Percentiles rank a stretch among this genome's conserved stretches.
phyloP scores from a whole-genome alignment of 1,284 basidiomycete species.

The Apiotrichum gracile region DNA sequence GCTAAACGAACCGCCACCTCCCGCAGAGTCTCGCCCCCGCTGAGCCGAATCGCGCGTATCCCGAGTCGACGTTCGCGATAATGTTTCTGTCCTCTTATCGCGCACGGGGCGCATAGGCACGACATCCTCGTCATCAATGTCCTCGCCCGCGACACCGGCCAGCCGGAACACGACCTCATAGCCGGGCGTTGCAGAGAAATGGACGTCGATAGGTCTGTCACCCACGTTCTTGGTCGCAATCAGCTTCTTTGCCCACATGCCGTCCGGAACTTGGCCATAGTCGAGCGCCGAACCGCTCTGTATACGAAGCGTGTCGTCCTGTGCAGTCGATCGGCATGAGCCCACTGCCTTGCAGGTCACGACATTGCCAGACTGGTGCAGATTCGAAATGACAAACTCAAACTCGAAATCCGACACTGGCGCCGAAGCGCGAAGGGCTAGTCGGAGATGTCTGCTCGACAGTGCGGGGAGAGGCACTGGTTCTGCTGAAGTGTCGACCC shows the following conservation, averaged over 20 bases:
- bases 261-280: slow-evolving; percentile 51
- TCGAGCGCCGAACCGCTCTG: slow-evolving; percentile 48
- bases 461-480: slow-evolving; percentile 40
- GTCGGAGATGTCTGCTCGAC: slow-evolving; percentile 39
- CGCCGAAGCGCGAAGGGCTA: slow-evolving; percentile 29
- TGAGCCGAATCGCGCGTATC: slow-evolving; percentile 10
- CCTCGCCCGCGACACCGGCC: slow-evolving; percentile 46
- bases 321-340: slow-evolving; percentile 27
- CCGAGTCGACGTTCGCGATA: slow-evolving; percentile 34
- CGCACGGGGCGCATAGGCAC: slow-evolving; percentile 16
- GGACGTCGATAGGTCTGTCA: slow-evolving; percentile 48
- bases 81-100: slow-evolving; percentile 11
- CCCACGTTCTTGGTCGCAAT: slow-evolving; percentile 49
- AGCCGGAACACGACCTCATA: slow-evolving; percentile 50
- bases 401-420: slow-evolving; percentile 38
- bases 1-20: slow-evolving; percentile 3
- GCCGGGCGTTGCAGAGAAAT: slow-evolving; percentile 46
- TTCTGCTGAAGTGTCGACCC: slow-evolving; percentile 34
- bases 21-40: not conserved
- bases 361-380: slow-evolving; percentile 38
- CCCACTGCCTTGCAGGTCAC: slow-evolving; percentile 38
- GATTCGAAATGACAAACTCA: slow-evolving; percentile 42
- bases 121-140: slow-evolving; percentile 36
- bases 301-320: slow-evolving; percentile 47
- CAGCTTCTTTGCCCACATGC: slow-evolving; percentile 49